phyloP scores from a whole-genome alignment of 257 asterid genomes.

The Nicotiana otophora region DNA sequence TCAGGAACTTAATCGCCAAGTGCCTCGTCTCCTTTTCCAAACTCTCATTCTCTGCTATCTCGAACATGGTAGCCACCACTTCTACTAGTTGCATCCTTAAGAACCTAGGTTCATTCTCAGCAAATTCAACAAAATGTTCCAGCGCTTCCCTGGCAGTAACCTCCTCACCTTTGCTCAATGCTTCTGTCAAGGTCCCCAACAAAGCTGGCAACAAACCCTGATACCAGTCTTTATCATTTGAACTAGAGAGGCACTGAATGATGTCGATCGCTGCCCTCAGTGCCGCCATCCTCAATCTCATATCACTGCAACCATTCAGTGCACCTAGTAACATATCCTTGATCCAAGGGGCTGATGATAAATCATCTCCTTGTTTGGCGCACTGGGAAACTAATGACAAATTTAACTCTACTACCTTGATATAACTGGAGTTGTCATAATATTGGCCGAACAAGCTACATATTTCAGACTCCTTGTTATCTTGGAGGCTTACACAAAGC shows the following conservation, averaged over 20 bases:
- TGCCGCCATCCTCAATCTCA: constrained; percentile 78
- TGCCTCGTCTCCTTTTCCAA: not conserved
- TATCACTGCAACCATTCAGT: constrained; percentile 39
- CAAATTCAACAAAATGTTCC: not conserved
- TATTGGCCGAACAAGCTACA: constrained; percentile 82
- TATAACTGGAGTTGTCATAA: constrained; percentile 46
- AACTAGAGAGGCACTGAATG: not conserved
- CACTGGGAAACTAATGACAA: constrained; percentile 67
- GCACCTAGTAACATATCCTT: constrained; percentile 70
- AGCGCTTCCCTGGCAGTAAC: constrained; percentile 34
- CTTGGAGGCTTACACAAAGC: constrained; percentile 69
- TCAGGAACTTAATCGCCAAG: not conserved
- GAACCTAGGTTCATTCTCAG: not conserved
- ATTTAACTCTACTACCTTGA: constrained; percentile 65
- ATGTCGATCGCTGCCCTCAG: not conserved
- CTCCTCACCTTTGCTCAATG: not conserved
- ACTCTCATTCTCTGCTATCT: not conserved
- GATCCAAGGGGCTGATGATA: constrained; percentile 48
- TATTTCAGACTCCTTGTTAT: constrained; percentile 76
- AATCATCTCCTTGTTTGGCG: constrained; percentile 66
- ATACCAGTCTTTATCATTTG: not conserved
- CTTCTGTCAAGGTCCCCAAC: not conserved
- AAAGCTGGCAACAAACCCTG: not conserved
- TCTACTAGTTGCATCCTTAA: not conserved
- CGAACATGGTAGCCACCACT: not conserved